Base-by-base conservation (phyloP, 306 rosid species). In the Comarum palustre region DNA sequence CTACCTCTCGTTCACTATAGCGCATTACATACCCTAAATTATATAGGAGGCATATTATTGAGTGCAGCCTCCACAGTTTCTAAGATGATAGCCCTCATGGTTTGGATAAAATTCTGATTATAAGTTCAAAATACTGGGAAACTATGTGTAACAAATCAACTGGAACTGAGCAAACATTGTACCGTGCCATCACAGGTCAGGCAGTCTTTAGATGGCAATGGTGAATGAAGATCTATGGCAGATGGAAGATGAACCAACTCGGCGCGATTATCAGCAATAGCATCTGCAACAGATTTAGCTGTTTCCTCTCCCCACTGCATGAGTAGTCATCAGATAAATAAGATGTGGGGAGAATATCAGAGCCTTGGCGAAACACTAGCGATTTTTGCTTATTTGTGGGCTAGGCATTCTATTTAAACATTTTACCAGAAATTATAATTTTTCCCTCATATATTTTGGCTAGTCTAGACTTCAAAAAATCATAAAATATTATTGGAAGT, bases 161-260 rank as follows among this genome's bases (percentile, higher is more conserved):
- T 70, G 43, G 46, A 2, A 27, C 8, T 27, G 39, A 42, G 12
- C 29, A 72, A 42, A 57, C n/a, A 14, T 73, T 81, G 74, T 87
- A 94, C 98, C 75, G 95, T 89, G 78, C 96, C 98, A 84, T 94
- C 98, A 63, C 98, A 94, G 60, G 85, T 88, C 68, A 92, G 92
- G 80, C 98, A 94, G 42, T 94, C 97, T 83, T 89, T 94, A 68
- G 95, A 82, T 65, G 98, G 98, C 81, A 94, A 82, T 65, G 94
- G 87, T 5, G 72, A 62, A 38, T 85, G 82, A 78, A 89, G 81
- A 80, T 86, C 87, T 79, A 94, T 68, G 64, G 91, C 60, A 36
- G 96, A 86, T 62, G 98, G 97, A 77, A 94, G 85, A 83, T 94
- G 97, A 79, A 94, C 84, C 83, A 91, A 80, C 86, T 89, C 96